Evolutionary conservation across 768 basidiomycete genomes (phyloP).

Genomic region (Tulasnella sp.): DNA sequence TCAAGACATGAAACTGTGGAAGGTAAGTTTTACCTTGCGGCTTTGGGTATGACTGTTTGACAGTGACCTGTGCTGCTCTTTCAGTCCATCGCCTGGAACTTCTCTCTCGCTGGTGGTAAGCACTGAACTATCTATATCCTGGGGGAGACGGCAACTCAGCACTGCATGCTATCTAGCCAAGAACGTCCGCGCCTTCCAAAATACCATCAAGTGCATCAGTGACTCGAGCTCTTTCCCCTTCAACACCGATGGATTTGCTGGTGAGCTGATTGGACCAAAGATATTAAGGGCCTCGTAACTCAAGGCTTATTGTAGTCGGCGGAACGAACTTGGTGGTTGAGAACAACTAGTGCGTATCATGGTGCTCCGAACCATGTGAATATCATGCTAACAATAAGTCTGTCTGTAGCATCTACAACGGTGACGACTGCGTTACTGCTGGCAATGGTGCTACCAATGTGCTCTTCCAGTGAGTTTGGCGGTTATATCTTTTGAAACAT

Average conservation of each 20-base stretch:
- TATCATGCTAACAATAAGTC: not conserved
- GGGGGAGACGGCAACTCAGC: not conserved
- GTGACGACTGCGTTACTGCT: conserved; percentile 40
- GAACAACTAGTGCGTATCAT: not conserved
- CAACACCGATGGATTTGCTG: conserved; percentile 31
- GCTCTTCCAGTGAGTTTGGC: conserved; percentile 23
- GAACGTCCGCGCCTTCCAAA: conserved; percentile 39
- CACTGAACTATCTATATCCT: not conserved
- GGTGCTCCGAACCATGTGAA: not conserved
- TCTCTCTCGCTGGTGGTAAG: conserved; percentile 31
- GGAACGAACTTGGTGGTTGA: not conserved
- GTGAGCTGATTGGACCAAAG: conserved; percentile 12
- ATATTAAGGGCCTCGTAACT: conserved; percentile 22
- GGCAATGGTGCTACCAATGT: conserved; percentile 36
- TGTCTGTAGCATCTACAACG: conserved; percentile 23
- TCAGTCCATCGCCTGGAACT: conserved; percentile 50
- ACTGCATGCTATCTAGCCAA: conserved; percentile 29
- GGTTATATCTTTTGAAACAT: not conserved
- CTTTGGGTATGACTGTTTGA: too few species aligned
- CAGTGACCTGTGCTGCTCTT: not conserved
- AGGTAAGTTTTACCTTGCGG: conserved; percentile 9
- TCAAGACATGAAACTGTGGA: conserved; percentile 36
- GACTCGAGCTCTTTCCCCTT: conserved; percentile 30
- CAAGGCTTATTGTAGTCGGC: conserved; percentile 23
- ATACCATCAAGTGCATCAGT: conserved; percentile 25